phyloP scores from a whole-genome alignment of 2,329 filamentous ascomycete genomes.

The Fusarium ambrosium region DNA sequence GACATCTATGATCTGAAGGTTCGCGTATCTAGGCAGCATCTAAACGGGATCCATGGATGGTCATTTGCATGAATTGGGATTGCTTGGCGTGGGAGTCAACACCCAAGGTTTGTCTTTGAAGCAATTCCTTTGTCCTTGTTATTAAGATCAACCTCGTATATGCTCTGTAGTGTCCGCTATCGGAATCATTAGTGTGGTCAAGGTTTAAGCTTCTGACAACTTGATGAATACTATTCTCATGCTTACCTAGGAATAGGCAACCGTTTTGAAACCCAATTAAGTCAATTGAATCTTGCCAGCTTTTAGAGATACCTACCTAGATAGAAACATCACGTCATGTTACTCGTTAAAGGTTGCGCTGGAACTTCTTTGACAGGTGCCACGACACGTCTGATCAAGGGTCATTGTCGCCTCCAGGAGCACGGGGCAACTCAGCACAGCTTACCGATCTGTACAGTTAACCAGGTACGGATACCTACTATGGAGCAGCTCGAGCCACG shows the following conservation, averaged over 20 bases:
- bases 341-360: background rate
- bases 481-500: background rate
- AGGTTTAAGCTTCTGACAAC: background rate
- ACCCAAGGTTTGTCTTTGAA: background rate
- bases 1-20: background rate
- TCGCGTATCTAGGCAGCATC: conserved; percentile 19
- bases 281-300: background rate
- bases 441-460: background rate
- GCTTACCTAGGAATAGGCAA: background rate
- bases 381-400: conserved; percentile 15
- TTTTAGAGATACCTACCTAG: background rate
- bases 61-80: background rate
- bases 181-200: background rate
- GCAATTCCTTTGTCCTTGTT: background rate
- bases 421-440: background rate
- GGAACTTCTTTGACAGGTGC: conserved; percentile 15
- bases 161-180: background rate
- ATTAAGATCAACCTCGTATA: background rate
- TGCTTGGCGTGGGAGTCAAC: background rate
- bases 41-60: background rate
- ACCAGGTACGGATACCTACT: background rate
- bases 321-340: background rate
- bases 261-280: background rate
- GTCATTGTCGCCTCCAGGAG: background rate
- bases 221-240: background rate